Evolutionary conservation across 1,139 yeast species (phyloP).

Genomic region (Zygoascus meyerae): DNA sequence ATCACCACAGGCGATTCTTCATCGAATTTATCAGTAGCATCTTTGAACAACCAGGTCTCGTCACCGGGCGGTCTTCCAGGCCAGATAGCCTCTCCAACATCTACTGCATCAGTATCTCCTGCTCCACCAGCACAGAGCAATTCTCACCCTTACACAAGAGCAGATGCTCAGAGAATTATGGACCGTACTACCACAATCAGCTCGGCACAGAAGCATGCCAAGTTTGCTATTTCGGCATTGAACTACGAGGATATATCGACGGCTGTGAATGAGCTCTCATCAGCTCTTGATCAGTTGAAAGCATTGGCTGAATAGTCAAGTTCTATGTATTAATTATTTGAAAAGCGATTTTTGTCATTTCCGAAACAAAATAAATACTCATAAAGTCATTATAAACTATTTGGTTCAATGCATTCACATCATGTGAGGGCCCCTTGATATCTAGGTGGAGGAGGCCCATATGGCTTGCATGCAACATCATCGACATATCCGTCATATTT

Average conservation of each 20-base stretch:
- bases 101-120: constrained; percentile 17
- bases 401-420: neutral
- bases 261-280: constrained; percentile 66
- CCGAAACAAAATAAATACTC: neutral
- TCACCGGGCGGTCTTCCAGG: constrained; percentile 22
- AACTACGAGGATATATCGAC: constrained; percentile 85
- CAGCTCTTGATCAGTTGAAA: constrained; percentile 47
- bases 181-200: constrained; percentile 55
- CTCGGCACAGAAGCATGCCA: constrained; percentile 80
- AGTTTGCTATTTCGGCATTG: constrained; percentile 87
- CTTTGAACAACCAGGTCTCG: constrained; percentile 14
- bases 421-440: constrained; percentile 27
- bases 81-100: constrained; percentile 41
- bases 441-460: constrained; percentile 30
- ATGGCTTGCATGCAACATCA: constrained; percentile 28
- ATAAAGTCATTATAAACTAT: neutral
- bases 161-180: constrained; percentile 46
- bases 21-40: no score
- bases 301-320: neutral
- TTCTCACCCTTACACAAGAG: constrained; percentile 34
- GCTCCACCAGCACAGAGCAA: constrained; percentile 17
- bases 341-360: neutral
- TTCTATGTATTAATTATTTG: neutral
- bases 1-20: no score
- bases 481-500: constrained; percentile 21